phyloP scores from a whole-genome alignment of 73 alveolate species.

The Paramecium sexaurelia region DNA sequence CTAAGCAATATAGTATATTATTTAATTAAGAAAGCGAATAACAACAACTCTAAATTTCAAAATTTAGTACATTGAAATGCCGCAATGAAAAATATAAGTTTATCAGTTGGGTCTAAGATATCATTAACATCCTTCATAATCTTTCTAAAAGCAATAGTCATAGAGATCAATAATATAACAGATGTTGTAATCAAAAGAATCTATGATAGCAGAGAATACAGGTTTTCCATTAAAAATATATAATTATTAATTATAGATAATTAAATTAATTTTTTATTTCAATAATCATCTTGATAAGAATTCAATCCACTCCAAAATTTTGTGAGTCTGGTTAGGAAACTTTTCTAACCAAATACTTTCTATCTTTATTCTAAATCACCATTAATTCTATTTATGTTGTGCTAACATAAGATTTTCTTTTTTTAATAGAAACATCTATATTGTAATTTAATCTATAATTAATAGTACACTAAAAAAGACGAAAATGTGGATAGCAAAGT shows the following conservation, averaged over 20 bases:
- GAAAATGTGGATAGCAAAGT: no score
- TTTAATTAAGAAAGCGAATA: neutral
- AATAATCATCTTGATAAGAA: no score
- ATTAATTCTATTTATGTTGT: no score
- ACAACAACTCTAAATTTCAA: conserved; percentile 28
- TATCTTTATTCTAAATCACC: neutral
- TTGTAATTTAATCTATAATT: no score
- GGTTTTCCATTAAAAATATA: neutral
- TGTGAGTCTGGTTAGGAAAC: neutral
- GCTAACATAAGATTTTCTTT: no score
- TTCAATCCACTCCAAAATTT: no score
- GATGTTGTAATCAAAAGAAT: neutral
- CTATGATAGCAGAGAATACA: neutral
- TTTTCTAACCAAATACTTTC: conserved; percentile 24
- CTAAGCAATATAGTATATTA: neutral
- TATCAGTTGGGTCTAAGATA: conserved; percentile 18
- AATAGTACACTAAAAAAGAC: no score
- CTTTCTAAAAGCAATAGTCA: conserved; percentile 8
- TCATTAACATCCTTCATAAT: conserved; percentile 49
- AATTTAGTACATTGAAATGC: conserved; percentile 17
- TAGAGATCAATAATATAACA: neutral
- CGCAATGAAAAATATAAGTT: neutral
- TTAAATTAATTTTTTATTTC: neutral
- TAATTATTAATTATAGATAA: neutral
- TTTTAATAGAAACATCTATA: no score